Base-by-base conservation (phyloP, 495 filamentous ascomycete genomes). In the Lasiosphaeris hirsuta region DNA sequence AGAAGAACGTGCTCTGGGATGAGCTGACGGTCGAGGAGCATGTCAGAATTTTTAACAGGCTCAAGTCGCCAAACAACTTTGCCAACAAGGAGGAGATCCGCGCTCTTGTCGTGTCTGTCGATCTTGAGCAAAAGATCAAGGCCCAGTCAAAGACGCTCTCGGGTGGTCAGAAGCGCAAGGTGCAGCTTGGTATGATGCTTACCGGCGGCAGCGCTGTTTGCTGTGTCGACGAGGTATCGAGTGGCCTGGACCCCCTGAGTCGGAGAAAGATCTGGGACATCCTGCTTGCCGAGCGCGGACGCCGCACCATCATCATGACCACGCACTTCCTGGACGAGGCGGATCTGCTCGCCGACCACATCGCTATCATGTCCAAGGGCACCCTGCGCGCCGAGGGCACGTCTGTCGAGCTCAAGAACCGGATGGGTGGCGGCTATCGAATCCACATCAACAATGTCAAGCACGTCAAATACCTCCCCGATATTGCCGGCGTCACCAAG, bases 111-210 rank as follows among this genome's bases (percentile, higher is more conserved):
- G 61, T 67, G 3, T 77, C 79, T 2, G 85, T 92, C 57, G 91
- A 92, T 63, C 79, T 96, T 10, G 77, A 77, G 13, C 72, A 78
- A 8, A 96, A 96, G 71, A 65, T 80, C 18, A 81, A 83, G 41
- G 84, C 89, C 0, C 72, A 75, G 59, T 78, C 88, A 0, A 80
- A 79, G 54, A 89, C 88, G 1, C 76, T 96, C 5, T 94, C 90
- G 2, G 90, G 91, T 6, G 91, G 91, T 0, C 91, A 96, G 70
- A 95, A 93, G 69, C 79, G 91, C 18, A 95, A 95, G 69, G 74
- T 93, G n/a, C 91, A 96, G 65, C 80, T 96, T 9, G 86, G 87
- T n/a, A 91, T 93, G 83, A 95, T 94, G 90, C 83, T 96, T 51
- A 91, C 89, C 19, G 91, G 91, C 39, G 91, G 90, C 14, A 89